Evolutionary conservation across 2,329 filamentous ascomycete genomes (phyloP).

Genomic region (Decorospora gaudefroyi): DNA sequence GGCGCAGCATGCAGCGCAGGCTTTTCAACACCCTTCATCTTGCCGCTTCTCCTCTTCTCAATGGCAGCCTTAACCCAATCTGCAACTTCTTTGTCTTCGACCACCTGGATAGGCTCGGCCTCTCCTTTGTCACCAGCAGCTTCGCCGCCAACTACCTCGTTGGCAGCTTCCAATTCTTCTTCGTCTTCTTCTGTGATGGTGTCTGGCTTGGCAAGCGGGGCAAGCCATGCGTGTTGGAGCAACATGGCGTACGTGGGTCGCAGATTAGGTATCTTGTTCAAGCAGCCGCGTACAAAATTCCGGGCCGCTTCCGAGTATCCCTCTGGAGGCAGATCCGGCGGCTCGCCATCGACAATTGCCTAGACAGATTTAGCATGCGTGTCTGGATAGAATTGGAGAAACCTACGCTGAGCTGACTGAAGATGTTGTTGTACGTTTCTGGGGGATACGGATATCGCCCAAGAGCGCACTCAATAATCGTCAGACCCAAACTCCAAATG

Average conservation of each 20-base stretch:
- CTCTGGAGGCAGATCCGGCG: constrained; percentile 78
- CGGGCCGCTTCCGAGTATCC: constrained; percentile 78
- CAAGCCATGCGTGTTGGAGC: constrained; percentile 86
- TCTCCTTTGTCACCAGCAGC: constrained; percentile 39
- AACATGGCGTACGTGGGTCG: constrained; percentile 94
- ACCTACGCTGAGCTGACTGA: constrained; percentile 92
- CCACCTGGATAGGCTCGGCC: constrained; percentile 35
- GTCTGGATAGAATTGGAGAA: background rate
- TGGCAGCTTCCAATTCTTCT: constrained; percentile 56
- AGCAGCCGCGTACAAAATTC: constrained; percentile 84
- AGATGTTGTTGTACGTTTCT: constrained; percentile 97
- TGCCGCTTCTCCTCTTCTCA: constrained; percentile 65
- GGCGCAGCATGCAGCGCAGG: constrained; percentile 89
- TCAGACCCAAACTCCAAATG: constrained; percentile 93
- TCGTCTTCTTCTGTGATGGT: constrained; percentile 73
- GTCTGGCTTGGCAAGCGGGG: constrained; percentile 73
- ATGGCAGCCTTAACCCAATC: constrained; percentile 79
- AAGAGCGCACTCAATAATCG: constrained; percentile 93
- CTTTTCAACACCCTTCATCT: constrained; percentile 58
- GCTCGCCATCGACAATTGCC: constrained; percentile 98
- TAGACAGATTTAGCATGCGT: constrained; percentile 47
- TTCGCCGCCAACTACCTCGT: constrained; percentile 50
- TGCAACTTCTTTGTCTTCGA: constrained; percentile 80
- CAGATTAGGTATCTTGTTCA: constrained; percentile 89
- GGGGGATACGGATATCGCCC: constrained; percentile 95